phyloP scores from a whole-genome alignment of 2,329 filamentous ascomycete species.

The Verticillium alfalfae region DNA sequence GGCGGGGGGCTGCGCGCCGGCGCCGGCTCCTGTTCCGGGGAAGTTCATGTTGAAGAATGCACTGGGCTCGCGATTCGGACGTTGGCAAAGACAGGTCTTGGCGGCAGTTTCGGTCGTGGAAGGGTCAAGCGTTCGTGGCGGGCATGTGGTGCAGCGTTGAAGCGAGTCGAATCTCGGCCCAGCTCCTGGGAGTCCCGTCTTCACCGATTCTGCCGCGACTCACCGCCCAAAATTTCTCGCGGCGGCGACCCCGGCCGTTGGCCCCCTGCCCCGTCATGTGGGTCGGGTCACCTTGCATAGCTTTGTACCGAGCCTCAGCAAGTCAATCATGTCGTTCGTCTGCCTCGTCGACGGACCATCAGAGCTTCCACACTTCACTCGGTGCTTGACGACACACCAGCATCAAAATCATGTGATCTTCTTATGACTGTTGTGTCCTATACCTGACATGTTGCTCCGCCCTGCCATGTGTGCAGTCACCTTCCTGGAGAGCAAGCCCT shows the following conservation, averaged over 20 bases:
- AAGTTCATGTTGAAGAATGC: constrained; percentile 28
- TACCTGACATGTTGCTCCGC: background rate
- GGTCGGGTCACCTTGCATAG: too few species aligned
- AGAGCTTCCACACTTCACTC: too few species aligned
- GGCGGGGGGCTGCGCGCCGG: constrained; percentile 12
- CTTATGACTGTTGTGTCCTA: background rate
- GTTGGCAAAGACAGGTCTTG: background rate
- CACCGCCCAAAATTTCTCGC: constrained; percentile 1
- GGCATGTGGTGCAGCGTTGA: background rate
- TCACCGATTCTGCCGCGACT: background rate
- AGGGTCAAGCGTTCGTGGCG: too few species aligned
- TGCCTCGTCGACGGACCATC: too few species aligned
- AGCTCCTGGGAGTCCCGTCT: background rate
- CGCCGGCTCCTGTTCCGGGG: constrained; percentile 20
- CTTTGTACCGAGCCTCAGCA: too few species aligned
- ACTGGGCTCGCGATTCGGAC: too few species aligned
- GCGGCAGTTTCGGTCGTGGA: too few species aligned
- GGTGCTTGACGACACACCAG: too few species aligned
- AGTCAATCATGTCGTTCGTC: too few species aligned
- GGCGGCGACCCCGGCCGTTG: background rate
- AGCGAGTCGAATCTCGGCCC: background rate
- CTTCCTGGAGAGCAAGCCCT: background rate
- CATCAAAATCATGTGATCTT: background rate
- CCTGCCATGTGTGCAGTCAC: background rate
- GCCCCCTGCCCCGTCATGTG: background rate